Evolutionary conservation across 306 rosid genomes (phyloP).

Genomic region (Lathyrus tuberosus): DNA sequence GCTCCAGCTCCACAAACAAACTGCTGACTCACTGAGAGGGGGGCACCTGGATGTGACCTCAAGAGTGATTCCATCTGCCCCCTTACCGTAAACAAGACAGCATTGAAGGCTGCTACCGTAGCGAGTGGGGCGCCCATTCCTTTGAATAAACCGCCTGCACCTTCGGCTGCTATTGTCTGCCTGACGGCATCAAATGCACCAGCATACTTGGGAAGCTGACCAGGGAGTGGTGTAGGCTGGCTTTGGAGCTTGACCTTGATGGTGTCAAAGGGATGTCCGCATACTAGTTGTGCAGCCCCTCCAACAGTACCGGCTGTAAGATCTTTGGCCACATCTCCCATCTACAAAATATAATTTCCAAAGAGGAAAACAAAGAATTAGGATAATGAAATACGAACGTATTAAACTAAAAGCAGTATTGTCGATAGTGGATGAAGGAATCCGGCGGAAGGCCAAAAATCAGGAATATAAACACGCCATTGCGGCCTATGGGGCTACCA

Average conservation of each 20-base stretch:
- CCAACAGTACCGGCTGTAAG: constrained; percentile 90
- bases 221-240: constrained; percentile 89
- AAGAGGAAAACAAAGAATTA: constrained; percentile 4
- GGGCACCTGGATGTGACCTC: constrained; percentile 77
- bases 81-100: constrained; percentile 88
- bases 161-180: constrained; percentile 94
- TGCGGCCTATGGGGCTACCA: no score
- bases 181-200: constrained; percentile 95
- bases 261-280: constrained; percentile 96
- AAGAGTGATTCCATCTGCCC: constrained; percentile 85
- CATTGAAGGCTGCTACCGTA: constrained; percentile 94
- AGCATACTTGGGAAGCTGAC: constrained; percentile 72
- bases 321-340: constrained; percentile 95
- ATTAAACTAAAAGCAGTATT: not conserved
- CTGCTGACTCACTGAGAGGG: constrained; percentile 77
- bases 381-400: constrained; percentile 7
- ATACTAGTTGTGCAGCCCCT: constrained; percentile 87
- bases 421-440: not conserved
- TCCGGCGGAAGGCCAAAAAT: not conserved
- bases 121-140: constrained; percentile 99
- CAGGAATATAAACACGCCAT: not conserved
- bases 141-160: constrained; percentile 86
- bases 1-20: constrained; percentile 86
- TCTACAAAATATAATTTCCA: constrained; percentile 44
- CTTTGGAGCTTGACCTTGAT: constrained; percentile 99